Conservation (phyloP, 768 basidiomycete genomes). For the Russula virescens region DNA sequence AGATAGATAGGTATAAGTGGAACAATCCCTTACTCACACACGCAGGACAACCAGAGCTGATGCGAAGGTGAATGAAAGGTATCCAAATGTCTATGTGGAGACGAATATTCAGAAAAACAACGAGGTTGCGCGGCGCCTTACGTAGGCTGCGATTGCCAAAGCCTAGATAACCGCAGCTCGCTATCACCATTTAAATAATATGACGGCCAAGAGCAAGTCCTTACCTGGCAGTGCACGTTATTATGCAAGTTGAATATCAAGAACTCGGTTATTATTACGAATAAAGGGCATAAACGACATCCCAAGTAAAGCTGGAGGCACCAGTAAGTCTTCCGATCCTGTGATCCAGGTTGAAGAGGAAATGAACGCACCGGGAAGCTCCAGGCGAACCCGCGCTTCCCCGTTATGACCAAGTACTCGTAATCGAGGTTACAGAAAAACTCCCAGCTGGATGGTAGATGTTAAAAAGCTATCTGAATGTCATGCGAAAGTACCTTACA, state of each 20-base stretch:
- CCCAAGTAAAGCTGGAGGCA: slow-evolving; percentile 11
- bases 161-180: background rate
- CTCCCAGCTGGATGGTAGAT: slow-evolving; percentile 11
- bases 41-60: slow-evolving; percentile 17
- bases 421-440: slow-evolving; percentile 8
- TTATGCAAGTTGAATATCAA: background rate
- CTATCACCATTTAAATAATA: background rate
- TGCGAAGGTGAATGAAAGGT: slow-evolving; percentile 13
- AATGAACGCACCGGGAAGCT: slow-evolving; percentile 9
- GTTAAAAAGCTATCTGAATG: background rate
- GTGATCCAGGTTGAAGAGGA: too few relatives aligned
- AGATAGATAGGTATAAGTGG: background rate
- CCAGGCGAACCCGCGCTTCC: slow-evolving; percentile 16
- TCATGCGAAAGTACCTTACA: slow-evolving; percentile 1
- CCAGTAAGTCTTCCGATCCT: background rate
- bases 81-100: slow-evolving; percentile 1
- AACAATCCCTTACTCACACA: background rate
- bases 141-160: slow-evolving; percentile 8
- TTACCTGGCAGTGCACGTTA: slow-evolving; percentile 10
- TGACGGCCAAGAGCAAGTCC: background rate
- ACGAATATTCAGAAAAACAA: background rate
- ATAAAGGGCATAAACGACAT: slow-evolving; percentile 12
- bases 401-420: slow-evolving; percentile 7
- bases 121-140: background rate
- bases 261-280: background rate